Percentiles rank a stretch among this genome's conserved stretches.
phyloP scores from a whole-genome alignment of 208 protist genomes.

The Trichomonas gallinae region DNA sequence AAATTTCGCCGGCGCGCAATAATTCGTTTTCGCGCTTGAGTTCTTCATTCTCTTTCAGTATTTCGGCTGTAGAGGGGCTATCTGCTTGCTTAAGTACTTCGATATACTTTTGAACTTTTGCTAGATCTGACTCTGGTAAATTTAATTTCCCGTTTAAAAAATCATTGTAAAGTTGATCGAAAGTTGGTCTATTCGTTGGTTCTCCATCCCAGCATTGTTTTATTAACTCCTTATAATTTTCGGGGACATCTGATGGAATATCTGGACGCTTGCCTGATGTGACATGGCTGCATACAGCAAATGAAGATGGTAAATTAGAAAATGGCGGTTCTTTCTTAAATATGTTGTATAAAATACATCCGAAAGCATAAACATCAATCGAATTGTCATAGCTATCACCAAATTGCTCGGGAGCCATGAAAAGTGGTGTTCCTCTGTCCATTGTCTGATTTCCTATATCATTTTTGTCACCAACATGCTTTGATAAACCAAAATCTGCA shows the following conservation, averaged over 20 bases:
- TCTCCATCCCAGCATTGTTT: background rate
- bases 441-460: background rate
- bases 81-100: background rate
- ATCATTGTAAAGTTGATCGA: background rate
- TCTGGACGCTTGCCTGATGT: background rate
- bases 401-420: background rate
- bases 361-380: background rate
- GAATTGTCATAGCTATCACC: background rate
- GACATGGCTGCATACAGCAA: no score
- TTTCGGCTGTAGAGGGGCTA: background rate
- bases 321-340: background rate
- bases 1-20: background rate
- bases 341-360: background rate
- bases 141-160: background rate
- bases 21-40: background rate
- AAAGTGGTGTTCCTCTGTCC: background rate
- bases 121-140: background rate
- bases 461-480: background rate
- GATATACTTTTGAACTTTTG: background rate
- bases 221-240: background rate
- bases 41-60: background rate
- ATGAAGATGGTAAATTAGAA: background rate
- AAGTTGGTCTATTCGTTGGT: background rate
- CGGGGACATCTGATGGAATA: background rate
- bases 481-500: background rate